Conservation (phyloP, 352 stramenopile genomes). For the Globisporangium middletonii region DNA sequence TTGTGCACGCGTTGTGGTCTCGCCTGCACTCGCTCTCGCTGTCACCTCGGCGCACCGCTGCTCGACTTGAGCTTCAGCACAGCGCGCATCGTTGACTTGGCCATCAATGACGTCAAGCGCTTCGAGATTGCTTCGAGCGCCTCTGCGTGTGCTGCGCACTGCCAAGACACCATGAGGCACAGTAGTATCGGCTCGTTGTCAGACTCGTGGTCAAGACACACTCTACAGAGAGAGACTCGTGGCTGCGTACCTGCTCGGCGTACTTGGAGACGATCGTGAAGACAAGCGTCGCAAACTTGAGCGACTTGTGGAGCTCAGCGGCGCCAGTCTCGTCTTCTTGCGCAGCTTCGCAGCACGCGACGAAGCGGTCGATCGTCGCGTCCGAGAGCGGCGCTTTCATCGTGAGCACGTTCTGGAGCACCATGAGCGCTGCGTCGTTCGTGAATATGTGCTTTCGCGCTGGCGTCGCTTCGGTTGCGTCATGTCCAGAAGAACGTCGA, state of each 20-base stretch:
- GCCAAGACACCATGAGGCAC: too few relatives aligned
- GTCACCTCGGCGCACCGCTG: neutral
- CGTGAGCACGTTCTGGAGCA: constrained; percentile 73
- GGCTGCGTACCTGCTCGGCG: constrained; percentile 21
- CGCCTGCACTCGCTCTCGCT: neutral
- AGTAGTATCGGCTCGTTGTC: neutral
- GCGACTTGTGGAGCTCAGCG: constrained; percentile 27
- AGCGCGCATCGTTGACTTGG: constrained; percentile 54
- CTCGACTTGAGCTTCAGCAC: constrained; percentile 53
- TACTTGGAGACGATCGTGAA: constrained; percentile 67
- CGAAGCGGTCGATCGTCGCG: constrained; percentile 39
- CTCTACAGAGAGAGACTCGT: neutral
- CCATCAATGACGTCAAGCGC: constrained; percentile 49
- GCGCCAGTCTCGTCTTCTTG: constrained; percentile 29
- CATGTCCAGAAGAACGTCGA: constrained; percentile 5
- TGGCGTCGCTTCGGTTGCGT: neutral
- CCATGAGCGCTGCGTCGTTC: constrained; percentile 57
- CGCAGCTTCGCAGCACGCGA: constrained; percentile 34
- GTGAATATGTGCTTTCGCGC: constrained; percentile 29
- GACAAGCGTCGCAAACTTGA: constrained; percentile 60
- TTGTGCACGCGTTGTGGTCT: neutral
- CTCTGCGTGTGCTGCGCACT: constrained; percentile 37
- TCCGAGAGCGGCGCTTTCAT: constrained; percentile 41
- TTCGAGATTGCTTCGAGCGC: constrained; percentile 37
- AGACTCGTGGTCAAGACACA: neutral